A percentile compares a stretch with the other conserved stretches of the same genome.
phyloP scores from a whole-genome alignment of 257 asterid species.

The Solanum medicagineum region DNA sequence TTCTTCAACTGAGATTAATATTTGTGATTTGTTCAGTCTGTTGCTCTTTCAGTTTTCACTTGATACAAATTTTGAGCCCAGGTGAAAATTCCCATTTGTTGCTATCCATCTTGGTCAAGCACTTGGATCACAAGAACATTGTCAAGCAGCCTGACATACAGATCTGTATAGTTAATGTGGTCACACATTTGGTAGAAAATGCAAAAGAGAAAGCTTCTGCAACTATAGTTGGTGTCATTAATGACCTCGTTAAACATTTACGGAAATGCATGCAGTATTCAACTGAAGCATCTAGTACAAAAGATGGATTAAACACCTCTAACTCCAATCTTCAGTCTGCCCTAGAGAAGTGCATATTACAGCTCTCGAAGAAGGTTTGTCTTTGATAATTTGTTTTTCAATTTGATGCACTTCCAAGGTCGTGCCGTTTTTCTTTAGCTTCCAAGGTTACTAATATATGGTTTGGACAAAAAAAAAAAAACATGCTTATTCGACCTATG shows the following conservation, averaged over 20 bases:
- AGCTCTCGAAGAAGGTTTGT: conserved; percentile 30
- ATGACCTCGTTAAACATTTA: conserved; percentile 30
- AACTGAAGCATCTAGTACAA: conserved; percentile 17
- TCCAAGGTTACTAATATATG: not conserved
- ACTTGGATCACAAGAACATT: conserved; percentile 36
- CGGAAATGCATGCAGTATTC: conserved; percentile 20
- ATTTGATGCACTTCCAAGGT: not conserved
- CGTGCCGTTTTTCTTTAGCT: not conserved
- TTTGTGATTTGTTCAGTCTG: not conserved
- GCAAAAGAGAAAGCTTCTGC: conserved; percentile 24
- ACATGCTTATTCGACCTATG: not conserved
- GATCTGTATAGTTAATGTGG: conserved; percentile 18
- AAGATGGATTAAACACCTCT: conserved; percentile 8
- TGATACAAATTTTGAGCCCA: conserved; percentile 1
- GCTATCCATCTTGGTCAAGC: conserved; percentile 32
- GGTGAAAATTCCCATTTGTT: conserved; percentile 36
- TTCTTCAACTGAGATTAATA: not conserved
- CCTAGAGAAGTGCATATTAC: conserved; percentile 30
- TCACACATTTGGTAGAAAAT: conserved; percentile 18
- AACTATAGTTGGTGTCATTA: conserved; percentile 23
- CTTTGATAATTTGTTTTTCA: not conserved
- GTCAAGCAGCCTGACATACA: conserved; percentile 23
- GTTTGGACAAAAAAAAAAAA: not conserved
- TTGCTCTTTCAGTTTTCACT: not conserved
- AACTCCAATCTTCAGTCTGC: conserved; percentile 23